Evolutionary conservation across 1,139 yeast genomes (phyloP), one percentile per base, ranked within the genome.

Genomic region (Protomyces gravidus): DNA sequence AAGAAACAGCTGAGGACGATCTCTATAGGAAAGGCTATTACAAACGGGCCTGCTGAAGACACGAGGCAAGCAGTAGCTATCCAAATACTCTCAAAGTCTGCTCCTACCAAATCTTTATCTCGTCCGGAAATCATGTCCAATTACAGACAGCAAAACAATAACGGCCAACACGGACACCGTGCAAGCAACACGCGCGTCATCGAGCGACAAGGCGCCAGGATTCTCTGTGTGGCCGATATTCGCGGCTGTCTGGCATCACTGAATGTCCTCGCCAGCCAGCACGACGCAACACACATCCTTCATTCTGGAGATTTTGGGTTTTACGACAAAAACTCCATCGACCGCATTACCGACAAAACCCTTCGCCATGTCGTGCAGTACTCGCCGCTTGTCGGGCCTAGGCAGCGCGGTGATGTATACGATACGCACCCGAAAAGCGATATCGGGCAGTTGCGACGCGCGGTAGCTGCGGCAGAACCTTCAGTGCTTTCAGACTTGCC

Each of bases 251-350:
- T 82, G 40, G 71, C 79, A 1, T 70, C 72, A 25, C 66, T 82
- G 61, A 81, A 82, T 67, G 71, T 68, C 28, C 73, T 82, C 33
- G 85, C 83, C 0, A 64, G 64, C 11, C 68, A 72, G 59, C 73
- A 78, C 65, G 64, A 70, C 2, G 85, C 85, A 1, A 76, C 78
- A 45, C 67, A 78, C 28, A 78, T 86, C 33, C 74, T 86, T 15
- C 94, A 86, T 68, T 83, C 89, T 1, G 94, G 94, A 15, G 85
- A 84, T 65, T 86, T 86, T 72, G 95, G 95, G 15, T 85, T 86
- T 68, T 82, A 86, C 73, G 86, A 85, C 67, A 72, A 72, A 39
- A 78, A 78, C 17, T 81, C 87, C 39, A 76, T 85, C n/a, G 73
- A 71, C 9, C 75, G 79, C 63, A 80, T 84, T 59, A 66, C 73